Evolutionary conservation across 164 flowering plant species (phyloP), one percentile per base, ranked within the genome.

Genomic region (Liriodendron chinense): DNA sequence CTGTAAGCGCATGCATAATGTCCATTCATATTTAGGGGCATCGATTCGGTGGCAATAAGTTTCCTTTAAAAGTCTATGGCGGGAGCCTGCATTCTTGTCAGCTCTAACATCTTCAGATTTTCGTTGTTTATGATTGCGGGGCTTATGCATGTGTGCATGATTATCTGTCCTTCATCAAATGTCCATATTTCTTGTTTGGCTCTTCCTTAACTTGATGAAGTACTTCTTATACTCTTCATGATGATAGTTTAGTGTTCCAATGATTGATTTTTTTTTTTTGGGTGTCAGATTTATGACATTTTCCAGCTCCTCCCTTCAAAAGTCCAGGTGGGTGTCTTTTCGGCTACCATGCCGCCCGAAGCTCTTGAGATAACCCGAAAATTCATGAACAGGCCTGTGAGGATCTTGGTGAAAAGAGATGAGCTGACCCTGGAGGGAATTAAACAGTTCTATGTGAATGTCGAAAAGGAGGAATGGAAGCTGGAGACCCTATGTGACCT

Each of bases 361-460:
- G 92, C 92, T 24, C 88, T 87, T 74, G 90, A 89, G 80, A 89
- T 87, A 65, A 89, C 90, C 0, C 81, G 88, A 71, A 89, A 89
- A 75, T 89, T 89, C 75, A 89, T 89, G 92, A 86, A 86, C 83
- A 89, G 85, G 65, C 92, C 90, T n/a, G 90, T 89, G 66, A 86
- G 92, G 78, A 89, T 89, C 70, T 76, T 89, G 43, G 92, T 87
- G 62, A 87, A 89, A 85, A 85, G 90, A 56, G 89, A 89, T 70
- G 92, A 89, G 83, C 90, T 89, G 76, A 89, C 92, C 57, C 90
- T 92, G 34, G 97, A 93, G 81, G 96, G 96, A 84, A 93, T 93
- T 75, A 93, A 93, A 81, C 98, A 93, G 75, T 93, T 93, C 53
- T 82, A 87, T 73, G 93, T 93, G 53, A 86, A 89, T 69, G 96